Evolutionary conservation across 2,329 filamentous ascomycete genomes (phyloP), one percentile per base, ranked within the genome.

Genomic region (Fusarium dlaminii): DNA sequence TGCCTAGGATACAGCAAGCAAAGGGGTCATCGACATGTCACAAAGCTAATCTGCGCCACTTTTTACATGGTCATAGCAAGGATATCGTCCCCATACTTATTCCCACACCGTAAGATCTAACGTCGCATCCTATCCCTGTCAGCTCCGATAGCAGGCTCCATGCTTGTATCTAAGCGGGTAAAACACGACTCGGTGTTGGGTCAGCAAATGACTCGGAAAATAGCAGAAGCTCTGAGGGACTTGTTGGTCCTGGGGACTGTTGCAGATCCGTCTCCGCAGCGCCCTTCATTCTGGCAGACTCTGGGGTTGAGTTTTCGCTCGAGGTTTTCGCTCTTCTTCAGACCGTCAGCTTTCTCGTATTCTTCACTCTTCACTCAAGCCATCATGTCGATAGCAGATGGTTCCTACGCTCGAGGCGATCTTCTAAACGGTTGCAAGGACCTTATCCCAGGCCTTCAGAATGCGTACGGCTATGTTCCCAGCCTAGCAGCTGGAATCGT

Each of bases 401-500:
- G 70, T 8, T 46, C 43, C 13, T 76, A 74, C 52, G 74, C 74
- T 8, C 67, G 70, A 54, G 74, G 74, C 12, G 70, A 72, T 20
- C 74, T 76, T n/a, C 70, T 76, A 1, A 66, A 67, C 12, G 74
- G 73, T 4, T 76, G 74, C 12, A 70, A 76, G 5, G 73, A 64
- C 12, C 43, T 74, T 1, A 51, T 75, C 13, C 70, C 73, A 14
- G 74, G 73, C 4, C 70, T 76, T 1, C 12, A 58, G 17, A 76
- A 72, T 30, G 73, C 74, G 22, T 76, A 76, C 34, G 73, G 74
- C 17, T 76, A 75, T 27, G 70, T 76, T 8, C 74, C 73, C 8
- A 76, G 67, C 49, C 52, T 75, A 10, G 70, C 61, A 17, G 70
- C 73, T 7, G 74, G 74, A 24, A 63, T 76, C 22, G 70, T 75